Evolutionary conservation across 768 basidiomycete genomes (phyloP).

Genomic region (Lentinula lateritia): DNA sequence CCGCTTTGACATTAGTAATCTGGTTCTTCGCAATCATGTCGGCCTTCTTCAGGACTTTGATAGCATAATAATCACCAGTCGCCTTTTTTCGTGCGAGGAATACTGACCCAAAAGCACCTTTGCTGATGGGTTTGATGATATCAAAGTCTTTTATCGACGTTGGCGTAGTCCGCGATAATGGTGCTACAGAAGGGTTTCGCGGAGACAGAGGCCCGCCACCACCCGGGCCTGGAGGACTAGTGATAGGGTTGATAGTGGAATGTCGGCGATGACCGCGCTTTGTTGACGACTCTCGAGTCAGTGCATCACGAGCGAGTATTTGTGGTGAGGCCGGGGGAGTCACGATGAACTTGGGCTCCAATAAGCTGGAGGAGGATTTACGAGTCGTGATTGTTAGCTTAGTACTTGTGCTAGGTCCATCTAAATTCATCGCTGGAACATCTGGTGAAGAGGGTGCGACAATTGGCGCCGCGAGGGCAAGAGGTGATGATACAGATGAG

Average conservation of each 20-base stretch:
- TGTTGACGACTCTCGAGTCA: conserved; percentile 40
- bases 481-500: conserved; percentile 82
- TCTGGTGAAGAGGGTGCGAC: conserved; percentile 61
- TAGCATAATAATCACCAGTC: conserved; percentile 98
- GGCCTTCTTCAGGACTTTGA: conserved; percentile 99
- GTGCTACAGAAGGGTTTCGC: conserved; percentile 72
- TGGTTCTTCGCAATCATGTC: conserved; percentile 99
- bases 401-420: conserved; percentile 32
- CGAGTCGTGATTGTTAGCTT: conserved; percentile 50
- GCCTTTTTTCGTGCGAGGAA: conserved; percentile 97
- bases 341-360: conserved; percentile 59
- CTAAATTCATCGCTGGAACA: conserved; percentile 63
- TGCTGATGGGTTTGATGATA: conserved; percentile 98
- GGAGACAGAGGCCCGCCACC: conserved; percentile 74
- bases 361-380: conserved; percentile 60
- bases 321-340: conserved; percentile 76
- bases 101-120: conserved; percentile 97
- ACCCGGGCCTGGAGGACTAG: conserved; percentile 33
- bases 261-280: conserved; percentile 66
- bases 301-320: conserved; percentile 38
- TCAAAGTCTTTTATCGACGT: conserved; percentile 99
- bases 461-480: conserved; percentile 81
- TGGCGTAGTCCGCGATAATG: conserved; percentile 71
- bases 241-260: conserved; percentile 61
- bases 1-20: conserved; percentile 99